Conservation (phyloP, 2,329 filamentous ascomycete genomes). For the Hymenoscyphus scutula region DNA sequence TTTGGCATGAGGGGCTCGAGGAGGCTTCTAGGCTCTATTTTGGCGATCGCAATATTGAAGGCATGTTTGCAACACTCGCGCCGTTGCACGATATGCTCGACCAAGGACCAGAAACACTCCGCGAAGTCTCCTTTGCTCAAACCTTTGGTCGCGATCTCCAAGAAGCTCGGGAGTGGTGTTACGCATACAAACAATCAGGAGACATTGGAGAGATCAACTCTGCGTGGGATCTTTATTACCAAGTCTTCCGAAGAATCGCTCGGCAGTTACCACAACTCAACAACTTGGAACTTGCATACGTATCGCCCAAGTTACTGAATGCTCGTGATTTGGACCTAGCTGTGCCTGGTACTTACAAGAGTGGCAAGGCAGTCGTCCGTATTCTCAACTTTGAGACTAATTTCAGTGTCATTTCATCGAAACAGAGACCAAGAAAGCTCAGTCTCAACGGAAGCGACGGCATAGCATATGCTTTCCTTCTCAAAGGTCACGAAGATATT, state of each 20-base stretch:
- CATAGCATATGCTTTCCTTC: conserved; percentile 77
- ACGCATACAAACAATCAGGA: conserved; percentile 81
- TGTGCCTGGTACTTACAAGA: conserved; percentile 92
- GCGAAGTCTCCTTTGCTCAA: conserved; percentile 96
- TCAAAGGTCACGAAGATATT: conserved; percentile 99
- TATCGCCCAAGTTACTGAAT: conserved; percentile 87
- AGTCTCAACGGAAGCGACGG: conserved; percentile 88
- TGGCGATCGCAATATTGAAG: conserved; percentile 94
- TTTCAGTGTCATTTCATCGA: conserved; percentile 90
- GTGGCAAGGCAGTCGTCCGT: conserved; percentile 71
- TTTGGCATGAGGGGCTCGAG: conserved; percentile 97
- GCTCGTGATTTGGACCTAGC: conserved; percentile 85
- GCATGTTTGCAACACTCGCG: conserved; percentile 89
- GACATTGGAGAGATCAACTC: conserved; percentile 95
- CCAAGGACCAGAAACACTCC: conserved; percentile 83
- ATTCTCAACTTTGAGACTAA: conserved; percentile 90
- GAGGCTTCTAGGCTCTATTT: conserved; percentile 97
- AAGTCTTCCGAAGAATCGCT: conserved; percentile 93
- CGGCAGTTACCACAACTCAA: conserved; percentile 91
- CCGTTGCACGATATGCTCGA: conserved; percentile 91
- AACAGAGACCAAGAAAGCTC: conserved; percentile 90
- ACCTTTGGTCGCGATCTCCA: conserved; percentile 93
- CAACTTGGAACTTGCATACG: conserved; percentile 90
- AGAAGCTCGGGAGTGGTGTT: conserved; percentile 94
- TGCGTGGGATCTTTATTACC: conserved; percentile 98